A percentile compares a stretch with the other conserved stretches of the same genome.
Conservation (phyloP, 2,329 filamentous ascomycete species). For the Neofusicoccum sp. region DNA sequence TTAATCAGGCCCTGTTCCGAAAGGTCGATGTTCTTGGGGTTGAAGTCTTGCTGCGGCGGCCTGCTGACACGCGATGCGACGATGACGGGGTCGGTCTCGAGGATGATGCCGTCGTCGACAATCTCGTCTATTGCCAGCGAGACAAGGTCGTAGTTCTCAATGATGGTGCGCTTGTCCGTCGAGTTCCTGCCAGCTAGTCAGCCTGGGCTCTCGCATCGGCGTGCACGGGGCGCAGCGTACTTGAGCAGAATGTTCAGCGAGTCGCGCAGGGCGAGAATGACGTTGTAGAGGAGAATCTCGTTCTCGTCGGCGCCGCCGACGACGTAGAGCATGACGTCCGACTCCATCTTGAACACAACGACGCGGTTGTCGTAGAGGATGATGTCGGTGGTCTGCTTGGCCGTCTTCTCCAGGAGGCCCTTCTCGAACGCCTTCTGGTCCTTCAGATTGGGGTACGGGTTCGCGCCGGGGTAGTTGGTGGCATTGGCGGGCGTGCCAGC, state of each 20-base stretch:
- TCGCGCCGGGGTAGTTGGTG: slow-evolving; percentile 63
- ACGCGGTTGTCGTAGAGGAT: slow-evolving; percentile 97
- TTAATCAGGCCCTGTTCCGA: slow-evolving; percentile 96
- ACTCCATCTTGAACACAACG: slow-evolving; percentile 97
- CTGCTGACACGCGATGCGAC: slow-evolving; percentile 90
- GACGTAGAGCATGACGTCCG: slow-evolving; percentile 94
- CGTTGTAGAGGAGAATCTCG: slow-evolving; percentile 94
- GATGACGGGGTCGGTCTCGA: slow-evolving; percentile 95
- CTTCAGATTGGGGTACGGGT: slow-evolving; percentile 86
- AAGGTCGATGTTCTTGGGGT: slow-evolving; percentile 88
- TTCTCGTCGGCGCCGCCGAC: slow-evolving; percentile 93
- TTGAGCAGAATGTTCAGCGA: slow-evolving; percentile 89
- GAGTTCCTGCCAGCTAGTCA: slow-evolving; percentile 67
- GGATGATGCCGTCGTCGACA: slow-evolving; percentile 74
- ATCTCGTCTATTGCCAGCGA: slow-evolving; percentile 88
- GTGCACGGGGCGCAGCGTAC: slow-evolving; percentile 53
- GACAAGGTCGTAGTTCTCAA: slow-evolving; percentile 98
- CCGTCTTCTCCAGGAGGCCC: slow-evolving; percentile 89
- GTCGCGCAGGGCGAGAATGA: slow-evolving; percentile 87
- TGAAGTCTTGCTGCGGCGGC: slow-evolving; percentile 85
- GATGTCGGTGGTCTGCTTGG: slow-evolving; percentile 93
- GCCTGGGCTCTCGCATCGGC: not conserved
- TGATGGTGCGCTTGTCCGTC: slow-evolving; percentile 94
- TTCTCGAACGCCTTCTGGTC: slow-evolving; percentile 97
- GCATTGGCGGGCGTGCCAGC: slow-evolving; percentile 60